Evolutionary conservation across 495 filamentous ascomycete species (phyloP).

Genomic region (Trypethelium eluteriae): DNA sequence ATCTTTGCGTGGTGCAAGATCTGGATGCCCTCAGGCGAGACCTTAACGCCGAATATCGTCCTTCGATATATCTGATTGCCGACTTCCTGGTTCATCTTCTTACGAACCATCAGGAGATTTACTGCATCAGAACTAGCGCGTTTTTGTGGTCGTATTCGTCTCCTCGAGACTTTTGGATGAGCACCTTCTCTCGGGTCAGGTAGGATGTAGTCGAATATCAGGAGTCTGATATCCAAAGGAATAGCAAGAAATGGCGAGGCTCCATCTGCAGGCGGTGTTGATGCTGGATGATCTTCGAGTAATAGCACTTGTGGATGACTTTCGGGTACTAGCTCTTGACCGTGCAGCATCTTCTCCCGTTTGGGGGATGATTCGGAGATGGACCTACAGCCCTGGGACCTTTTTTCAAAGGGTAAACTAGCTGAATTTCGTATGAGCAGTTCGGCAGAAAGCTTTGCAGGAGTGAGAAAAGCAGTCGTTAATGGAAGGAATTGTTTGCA

Average conservation of each 20-base stretch:
- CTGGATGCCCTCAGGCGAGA: constrained; percentile 22
- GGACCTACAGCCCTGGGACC: too few species aligned
- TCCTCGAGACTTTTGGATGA: not conserved
- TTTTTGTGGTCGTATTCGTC: not conserved
- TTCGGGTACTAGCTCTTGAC: too few species aligned
- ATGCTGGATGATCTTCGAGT: not conserved
- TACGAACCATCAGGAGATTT: constrained; percentile 21
- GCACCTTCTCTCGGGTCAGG: not conserved
- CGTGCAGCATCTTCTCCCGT: too few species aligned
- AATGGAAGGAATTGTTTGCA: too few species aligned
- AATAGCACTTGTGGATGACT: not conserved
- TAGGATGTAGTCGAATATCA: constrained; percentile 13
- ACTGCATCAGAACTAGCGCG: constrained; percentile 7
- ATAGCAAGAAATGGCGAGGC: constrained; percentile 7
- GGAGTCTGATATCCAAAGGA: constrained; percentile 12
- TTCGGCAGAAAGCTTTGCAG: too few species aligned
- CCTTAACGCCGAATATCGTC: constrained; percentile 21
- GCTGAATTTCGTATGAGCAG: too few species aligned
- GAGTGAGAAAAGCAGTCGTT: too few species aligned
- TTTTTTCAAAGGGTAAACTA: too few species aligned
- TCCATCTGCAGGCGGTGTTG: constrained; percentile 10
- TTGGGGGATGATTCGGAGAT: too few species aligned
- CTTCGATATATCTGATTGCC: constrained; percentile 19
- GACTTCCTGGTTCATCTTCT: constrained; percentile 14
- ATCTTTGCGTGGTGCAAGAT: constrained; percentile 19